Conservation (phyloP, 129 eudicot species). For the Heracleum sosnowskyi region DNA sequence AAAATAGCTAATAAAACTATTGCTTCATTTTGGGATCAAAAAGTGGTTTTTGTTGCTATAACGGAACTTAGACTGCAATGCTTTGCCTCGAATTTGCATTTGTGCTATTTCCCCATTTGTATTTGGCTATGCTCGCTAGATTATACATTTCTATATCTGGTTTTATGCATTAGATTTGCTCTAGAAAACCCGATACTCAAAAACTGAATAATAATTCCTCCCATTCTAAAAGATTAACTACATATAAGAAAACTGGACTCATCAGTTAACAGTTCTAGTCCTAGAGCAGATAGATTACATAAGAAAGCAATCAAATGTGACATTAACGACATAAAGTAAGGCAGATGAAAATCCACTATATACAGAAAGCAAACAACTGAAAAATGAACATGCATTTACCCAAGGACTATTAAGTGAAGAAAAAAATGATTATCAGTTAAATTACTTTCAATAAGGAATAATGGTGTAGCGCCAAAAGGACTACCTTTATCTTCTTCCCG, state of each 20-base stretch:
- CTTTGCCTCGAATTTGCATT: neutral
- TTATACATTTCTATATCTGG: neutral
- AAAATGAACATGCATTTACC: neutral
- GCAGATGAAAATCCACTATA: neutral
- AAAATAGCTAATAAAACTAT: too few species aligned
- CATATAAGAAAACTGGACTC: neutral
- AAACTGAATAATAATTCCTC: neutral
- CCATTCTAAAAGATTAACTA: neutral
- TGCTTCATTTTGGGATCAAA: neutral
- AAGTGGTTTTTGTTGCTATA: too few species aligned
- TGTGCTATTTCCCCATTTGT: neutral
- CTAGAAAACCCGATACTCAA: neutral
- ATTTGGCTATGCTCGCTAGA: neutral
- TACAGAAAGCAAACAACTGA: neutral
- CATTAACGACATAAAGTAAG: neutral
- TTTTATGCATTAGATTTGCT: neutral
- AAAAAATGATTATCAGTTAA: too few species aligned
- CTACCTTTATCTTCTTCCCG: slow-evolving; percentile 49
- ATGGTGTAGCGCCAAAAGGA: neutral
- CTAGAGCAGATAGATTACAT: neutral
- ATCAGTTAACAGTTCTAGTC: neutral
- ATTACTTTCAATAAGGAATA: neutral
- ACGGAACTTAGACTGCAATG: neutral
- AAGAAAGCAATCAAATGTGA: neutral
- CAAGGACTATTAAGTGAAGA: neutral